phyloP scores from a whole-genome alignment of 2,329 filamentous ascomycete genomes.

The Calonectria pseudoreteaudii region DNA sequence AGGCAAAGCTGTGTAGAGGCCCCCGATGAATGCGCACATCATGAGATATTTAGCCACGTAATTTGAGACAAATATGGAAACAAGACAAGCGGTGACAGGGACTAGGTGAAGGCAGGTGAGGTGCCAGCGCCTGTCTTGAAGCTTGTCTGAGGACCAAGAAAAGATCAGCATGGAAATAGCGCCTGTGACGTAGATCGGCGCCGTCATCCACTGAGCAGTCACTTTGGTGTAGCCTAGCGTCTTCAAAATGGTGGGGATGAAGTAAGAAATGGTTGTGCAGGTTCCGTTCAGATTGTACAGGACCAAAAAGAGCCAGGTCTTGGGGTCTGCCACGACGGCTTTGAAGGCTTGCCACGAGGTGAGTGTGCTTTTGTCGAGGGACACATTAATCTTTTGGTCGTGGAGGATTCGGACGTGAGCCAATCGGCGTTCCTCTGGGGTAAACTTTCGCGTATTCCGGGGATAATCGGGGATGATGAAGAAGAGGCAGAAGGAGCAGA shows the following conservation, averaged over 20 bases:
- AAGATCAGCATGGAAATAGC: constrained; percentile 33
- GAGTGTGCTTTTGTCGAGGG: constrained; percentile 15
- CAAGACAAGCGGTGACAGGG: constrained; percentile 37
- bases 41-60: constrained; percentile 13
- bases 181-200: constrained; percentile 39
- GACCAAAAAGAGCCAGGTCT: constrained; percentile 57
- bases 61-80: constrained; percentile 24
- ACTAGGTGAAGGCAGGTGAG: constrained; percentile 31
- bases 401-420: constrained; percentile 34
- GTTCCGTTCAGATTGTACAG: constrained; percentile 59
- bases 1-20: constrained; percentile 26
- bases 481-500: constrained; percentile 10
- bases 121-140: constrained; percentile 41
- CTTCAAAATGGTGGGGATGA: constrained; percentile 43
- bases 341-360: constrained; percentile 17
- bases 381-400: constrained; percentile 31
- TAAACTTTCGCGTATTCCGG: constrained; percentile 20
- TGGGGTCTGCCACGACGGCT: constrained; percentile 53
- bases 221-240: constrained; percentile 40
- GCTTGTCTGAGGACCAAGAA: constrained; percentile 40
- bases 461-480: constrained; percentile 36
- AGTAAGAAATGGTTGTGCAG: constrained; percentile 60
- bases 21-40: constrained; percentile 25
- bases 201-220: constrained; percentile 44
- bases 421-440: constrained; percentile 6